Conservation (phyloP, 1,284 basidiomycete species). For the Hemileccinum hortonii region DNA sequence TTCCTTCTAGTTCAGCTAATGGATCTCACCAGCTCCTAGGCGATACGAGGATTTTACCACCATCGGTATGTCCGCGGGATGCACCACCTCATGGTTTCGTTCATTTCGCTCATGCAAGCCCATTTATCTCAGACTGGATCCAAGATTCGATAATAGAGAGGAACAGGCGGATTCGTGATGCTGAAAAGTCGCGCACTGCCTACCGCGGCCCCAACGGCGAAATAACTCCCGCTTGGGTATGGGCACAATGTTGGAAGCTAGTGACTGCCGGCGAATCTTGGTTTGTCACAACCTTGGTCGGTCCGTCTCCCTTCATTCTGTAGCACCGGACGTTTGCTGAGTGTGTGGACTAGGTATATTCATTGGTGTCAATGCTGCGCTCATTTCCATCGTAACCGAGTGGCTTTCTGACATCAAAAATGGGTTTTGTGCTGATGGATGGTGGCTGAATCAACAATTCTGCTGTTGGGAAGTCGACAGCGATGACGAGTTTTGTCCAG, state of each 20-base stretch:
- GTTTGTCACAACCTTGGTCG: constrained; percentile 82
- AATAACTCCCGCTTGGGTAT: constrained; percentile 57
- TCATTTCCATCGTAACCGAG: constrained; percentile 95
- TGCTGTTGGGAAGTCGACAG: constrained; percentile 96
- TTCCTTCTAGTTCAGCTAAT: not conserved
- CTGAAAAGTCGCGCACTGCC: constrained; percentile 47
- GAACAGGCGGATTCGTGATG: constrained; percentile 66
- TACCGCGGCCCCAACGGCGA: constrained; percentile 53
- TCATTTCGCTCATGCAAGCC: constrained; percentile 10
- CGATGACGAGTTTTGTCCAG: constrained; percentile 81
- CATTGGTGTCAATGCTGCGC: constrained; percentile 91
- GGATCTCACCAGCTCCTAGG: constrained; percentile 40
- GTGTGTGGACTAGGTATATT: constrained; percentile 63
- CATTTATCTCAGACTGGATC: constrained; percentile 73
- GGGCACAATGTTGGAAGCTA: constrained; percentile 61
- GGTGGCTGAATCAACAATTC: constrained; percentile 99
- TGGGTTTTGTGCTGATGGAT: constrained; percentile 94
- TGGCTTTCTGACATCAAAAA: constrained; percentile 98
- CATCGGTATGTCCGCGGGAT: constrained; percentile 51
- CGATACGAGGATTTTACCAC: constrained; percentile 86
- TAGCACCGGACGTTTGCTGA: not conserved
- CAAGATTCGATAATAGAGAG: constrained; percentile 90
- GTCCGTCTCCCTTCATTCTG: constrained; percentile 48
- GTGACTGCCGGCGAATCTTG: constrained; percentile 68
- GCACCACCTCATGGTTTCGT: constrained; percentile 7